Evolutionary conservation across 306 rosid species (phyloP).

Genomic region (Astragalus membranaceus): DNA sequence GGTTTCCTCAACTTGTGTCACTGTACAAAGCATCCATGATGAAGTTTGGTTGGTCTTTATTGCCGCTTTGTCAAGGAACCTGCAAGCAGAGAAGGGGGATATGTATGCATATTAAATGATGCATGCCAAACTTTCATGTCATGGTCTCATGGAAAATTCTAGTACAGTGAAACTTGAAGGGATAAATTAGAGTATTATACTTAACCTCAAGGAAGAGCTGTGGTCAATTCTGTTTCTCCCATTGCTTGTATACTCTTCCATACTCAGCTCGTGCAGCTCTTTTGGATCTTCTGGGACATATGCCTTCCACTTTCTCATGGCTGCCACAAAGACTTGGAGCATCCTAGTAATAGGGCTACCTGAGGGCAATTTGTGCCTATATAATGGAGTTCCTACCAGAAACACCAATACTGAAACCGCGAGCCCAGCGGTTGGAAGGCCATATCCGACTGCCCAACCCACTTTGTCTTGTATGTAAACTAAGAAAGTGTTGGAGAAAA

Average conservation of each 20-base stretch:
- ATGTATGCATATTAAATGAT: neutral
- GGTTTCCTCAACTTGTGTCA: constrained; percentile 90
- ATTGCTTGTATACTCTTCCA: constrained; percentile 29
- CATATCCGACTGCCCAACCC: constrained; percentile 77
- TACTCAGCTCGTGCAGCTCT: constrained; percentile 53
- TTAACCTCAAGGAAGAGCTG: constrained; percentile 52
- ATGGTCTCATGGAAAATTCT: neutral
- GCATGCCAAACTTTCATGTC: neutral
- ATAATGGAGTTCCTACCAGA: constrained; percentile 49
- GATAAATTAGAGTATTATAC: neutral
- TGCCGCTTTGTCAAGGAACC: constrained; percentile 77
- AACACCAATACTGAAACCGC: constrained; percentile 51
- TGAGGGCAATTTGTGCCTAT: constrained; percentile 68
- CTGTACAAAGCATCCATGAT: constrained; percentile 58
- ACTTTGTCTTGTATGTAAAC: constrained; percentile 67
- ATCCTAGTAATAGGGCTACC: constrained; percentile 67
- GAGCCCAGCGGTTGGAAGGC: constrained; percentile 73
- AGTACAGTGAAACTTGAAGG: neutral
- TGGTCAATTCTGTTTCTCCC: constrained; percentile 43
- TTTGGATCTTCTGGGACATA: constrained; percentile 51
- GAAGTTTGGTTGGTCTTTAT: constrained; percentile 32
- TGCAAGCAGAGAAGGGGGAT: too few species aligned
- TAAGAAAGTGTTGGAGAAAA: constrained; percentile 64
- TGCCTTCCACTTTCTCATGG: constrained; percentile 45
- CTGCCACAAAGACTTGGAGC: constrained; percentile 52